phyloP scores from a whole-genome alignment of 2,329 filamentous ascomycete species.

The Aureobasidium sp. region DNA sequence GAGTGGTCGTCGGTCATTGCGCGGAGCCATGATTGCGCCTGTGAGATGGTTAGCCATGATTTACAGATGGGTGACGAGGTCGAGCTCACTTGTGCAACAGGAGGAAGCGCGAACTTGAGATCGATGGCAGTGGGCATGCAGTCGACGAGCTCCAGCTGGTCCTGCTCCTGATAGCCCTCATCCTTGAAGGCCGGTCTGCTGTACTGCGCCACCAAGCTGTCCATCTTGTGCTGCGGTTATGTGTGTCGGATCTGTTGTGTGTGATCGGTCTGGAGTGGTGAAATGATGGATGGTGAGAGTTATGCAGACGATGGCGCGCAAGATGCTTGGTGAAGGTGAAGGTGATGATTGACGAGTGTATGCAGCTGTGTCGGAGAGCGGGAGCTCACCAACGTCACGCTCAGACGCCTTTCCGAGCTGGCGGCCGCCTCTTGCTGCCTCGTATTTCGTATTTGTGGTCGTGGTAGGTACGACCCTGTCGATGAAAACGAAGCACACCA shows the following conservation, averaged over 20 bases:
- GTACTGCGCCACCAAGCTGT: conserved; percentile 88
- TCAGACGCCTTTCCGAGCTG: too few relatives aligned
- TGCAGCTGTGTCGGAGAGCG: conserved; percentile 8
- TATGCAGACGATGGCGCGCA: not conserved
- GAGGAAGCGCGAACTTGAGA: conserved; percentile 90
- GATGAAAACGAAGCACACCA: not conserved
- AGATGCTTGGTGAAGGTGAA: conserved; percentile 1
- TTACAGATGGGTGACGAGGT: conserved; percentile 4
- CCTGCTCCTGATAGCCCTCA: conserved; percentile 57
- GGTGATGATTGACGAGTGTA: conserved; percentile 1
- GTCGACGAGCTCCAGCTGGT: conserved; percentile 61
- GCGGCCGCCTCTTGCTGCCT: too few relatives aligned
- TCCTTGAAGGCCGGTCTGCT: conserved; percentile 67
- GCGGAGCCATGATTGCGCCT: conserved; percentile 92
- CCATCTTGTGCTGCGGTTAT: conserved; percentile 51
- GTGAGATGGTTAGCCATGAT: conserved; percentile 19
- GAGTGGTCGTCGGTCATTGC: conserved; percentile 94
- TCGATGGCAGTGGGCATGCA: conserved; percentile 62
- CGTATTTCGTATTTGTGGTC: too few relatives aligned
- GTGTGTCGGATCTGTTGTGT: not conserved
- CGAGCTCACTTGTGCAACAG: conserved; percentile 70
- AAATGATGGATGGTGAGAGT: not conserved
- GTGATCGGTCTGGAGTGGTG: not conserved
- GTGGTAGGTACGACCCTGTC: not conserved
- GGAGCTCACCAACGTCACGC: conserved; percentile 3